Conservation (phyloP, 192 early-diverging fungal species). For the Backusella mclennaniae region DNA sequence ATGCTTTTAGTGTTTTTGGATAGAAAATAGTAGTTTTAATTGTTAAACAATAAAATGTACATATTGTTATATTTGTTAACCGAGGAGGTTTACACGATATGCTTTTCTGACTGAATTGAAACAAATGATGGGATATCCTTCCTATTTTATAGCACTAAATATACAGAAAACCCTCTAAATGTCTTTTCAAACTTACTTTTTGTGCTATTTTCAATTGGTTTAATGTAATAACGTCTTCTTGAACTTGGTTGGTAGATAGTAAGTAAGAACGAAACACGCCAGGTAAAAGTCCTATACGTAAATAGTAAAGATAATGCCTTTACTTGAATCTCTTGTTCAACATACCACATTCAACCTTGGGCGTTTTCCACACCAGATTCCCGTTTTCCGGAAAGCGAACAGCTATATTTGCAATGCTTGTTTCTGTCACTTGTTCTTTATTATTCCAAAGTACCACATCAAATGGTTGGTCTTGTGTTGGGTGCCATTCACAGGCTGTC, state of each 20-base stretch:
- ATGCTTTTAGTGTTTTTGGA: conserved; percentile 30
- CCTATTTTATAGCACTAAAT: conserved; percentile 26
- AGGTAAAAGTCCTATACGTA: conserved; percentile 37
- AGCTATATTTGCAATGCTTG: conserved; percentile 57
- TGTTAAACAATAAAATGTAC: background rate
- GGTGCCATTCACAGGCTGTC: conserved; percentile 28
- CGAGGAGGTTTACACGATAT: conserved; percentile 22
- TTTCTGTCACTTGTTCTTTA: conserved; percentile 48
- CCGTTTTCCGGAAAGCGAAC: conserved; percentile 29
- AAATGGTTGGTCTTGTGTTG: conserved; percentile 28
- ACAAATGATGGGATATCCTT: conserved; percentile 45
- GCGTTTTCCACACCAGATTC: conserved; percentile 48
- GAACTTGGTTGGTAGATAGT: conserved; percentile 36
- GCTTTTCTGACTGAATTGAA: conserved; percentile 58
- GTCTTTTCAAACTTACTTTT: conserved; percentile 29
- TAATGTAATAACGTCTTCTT: conserved; percentile 41
- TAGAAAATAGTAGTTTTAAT: background rate
- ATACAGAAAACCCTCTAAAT: background rate
- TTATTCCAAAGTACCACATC: conserved; percentile 57
- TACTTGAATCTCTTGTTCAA: background rate
- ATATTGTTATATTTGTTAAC: background rate
- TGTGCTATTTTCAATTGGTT: conserved; percentile 43
- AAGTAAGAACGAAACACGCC: conserved; percentile 47
- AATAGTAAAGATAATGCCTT: background rate
- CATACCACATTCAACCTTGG: conserved; percentile 29